A percentile compares a stretch with the other conserved stretches of the same genome.
phyloP scores from a whole-genome alignment of 2,329 filamentous ascomycete species.

The Aschersonia sp. region DNA sequence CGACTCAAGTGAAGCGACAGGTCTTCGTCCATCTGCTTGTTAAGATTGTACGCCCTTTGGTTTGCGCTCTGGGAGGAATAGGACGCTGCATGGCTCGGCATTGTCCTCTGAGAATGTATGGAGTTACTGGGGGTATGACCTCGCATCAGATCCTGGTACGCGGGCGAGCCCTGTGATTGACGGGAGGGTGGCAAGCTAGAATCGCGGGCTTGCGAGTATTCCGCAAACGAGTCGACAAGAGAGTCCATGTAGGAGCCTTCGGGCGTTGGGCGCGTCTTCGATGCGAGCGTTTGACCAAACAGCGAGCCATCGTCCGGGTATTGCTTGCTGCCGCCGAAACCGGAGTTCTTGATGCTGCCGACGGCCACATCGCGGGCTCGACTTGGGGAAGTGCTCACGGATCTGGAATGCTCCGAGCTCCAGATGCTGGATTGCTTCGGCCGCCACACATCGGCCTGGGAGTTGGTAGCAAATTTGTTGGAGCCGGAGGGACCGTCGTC shows the following conservation, averaged over 20 bases:
- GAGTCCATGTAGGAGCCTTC: constrained; percentile 26
- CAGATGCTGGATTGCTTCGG: constrained; percentile 32
- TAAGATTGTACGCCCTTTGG: constrained; percentile 20
- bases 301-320: constrained; percentile 11
- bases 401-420: constrained; percentile 33
- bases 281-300: constrained; percentile 11
- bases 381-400: constrained; percentile 44
- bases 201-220: constrained; percentile 30
- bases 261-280: constrained; percentile 16
- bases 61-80: constrained; percentile 28
- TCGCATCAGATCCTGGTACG: constrained; percentile 17
- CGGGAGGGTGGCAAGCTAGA: constrained; percentile 41
- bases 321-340: constrained; percentile 10
- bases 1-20: constrained; percentile 19
- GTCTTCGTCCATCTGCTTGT: constrained; percentile 23
- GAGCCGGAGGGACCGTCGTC: constrained; percentile 45
- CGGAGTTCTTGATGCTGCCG: constrained; percentile 23
- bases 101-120: constrained; percentile 30
- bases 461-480: constrained; percentile 52
- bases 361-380: constrained; percentile 34
- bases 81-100: constrained; percentile 29
- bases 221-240: constrained; percentile 11
- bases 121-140: constrained; percentile 28
- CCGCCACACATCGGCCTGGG: constrained; percentile 52
- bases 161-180: constrained; percentile 31